Conservation (phyloP, 1,284 basidiomycete species). For the Mycena sp. region DNA sequence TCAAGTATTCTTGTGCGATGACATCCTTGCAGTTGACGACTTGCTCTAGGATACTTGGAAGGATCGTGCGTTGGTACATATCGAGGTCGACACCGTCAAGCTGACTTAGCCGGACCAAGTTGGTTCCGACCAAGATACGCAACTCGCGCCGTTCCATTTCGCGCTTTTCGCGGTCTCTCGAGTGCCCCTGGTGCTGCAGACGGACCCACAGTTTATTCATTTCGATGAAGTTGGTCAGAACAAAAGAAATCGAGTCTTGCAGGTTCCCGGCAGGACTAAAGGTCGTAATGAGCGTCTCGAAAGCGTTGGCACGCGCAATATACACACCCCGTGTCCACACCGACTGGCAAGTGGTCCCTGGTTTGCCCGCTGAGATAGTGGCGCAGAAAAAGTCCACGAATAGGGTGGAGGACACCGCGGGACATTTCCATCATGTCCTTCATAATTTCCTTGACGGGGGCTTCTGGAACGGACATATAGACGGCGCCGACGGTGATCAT, state of each 20-base stretch:
- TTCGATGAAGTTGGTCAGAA: conserved; percentile 96
- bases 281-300: conserved; percentile 9
- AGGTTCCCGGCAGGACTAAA: conserved; percentile 87
- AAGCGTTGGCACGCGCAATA: neutral
- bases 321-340: conserved; percentile 81
- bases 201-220: conserved; percentile 99
- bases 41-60: conserved; percentile 92
- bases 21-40: conserved; percentile 97
- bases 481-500: conserved; percentile 99
- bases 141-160: conserved; percentile 94
- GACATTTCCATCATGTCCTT: conserved; percentile 99
- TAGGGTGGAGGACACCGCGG: conserved; percentile 92
- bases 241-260: conserved; percentile 93
- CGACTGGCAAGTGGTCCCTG: conserved; percentile 91
- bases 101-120: conserved; percentile 92
- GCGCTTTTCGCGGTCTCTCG: conserved; percentile 93
- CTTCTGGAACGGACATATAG: conserved; percentile 96
- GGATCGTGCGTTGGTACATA: conserved; percentile 85
- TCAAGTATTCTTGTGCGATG: conserved; percentile 96
- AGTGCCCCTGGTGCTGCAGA: conserved; percentile 95
- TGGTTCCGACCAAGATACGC: conserved; percentile 94
- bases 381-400: conserved; percentile 90
- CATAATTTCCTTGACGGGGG: conserved; percentile 97
- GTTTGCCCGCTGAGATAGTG: conserved; percentile 97
- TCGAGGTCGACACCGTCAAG: conserved; percentile 93